A percentile compares a stretch with the other conserved stretches of the same genome.
phyloP scores from a whole-genome alignment of 2,329 filamentous ascomycete genomes.

The Colletotrichum sp. region DNA sequence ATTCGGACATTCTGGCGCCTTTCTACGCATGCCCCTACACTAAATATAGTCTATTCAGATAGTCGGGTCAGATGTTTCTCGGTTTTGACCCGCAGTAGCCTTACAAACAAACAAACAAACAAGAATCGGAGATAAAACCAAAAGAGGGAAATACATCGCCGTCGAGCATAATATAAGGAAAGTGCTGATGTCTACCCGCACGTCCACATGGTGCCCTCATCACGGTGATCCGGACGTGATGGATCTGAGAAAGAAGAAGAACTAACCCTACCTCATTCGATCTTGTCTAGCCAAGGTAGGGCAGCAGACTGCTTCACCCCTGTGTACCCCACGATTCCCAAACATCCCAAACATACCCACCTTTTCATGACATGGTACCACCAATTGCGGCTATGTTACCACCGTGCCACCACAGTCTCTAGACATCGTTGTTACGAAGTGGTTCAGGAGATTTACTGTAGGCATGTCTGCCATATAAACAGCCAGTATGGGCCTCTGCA shows the following conservation, averaged over 20 bases:
- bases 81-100: not conserved
- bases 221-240: not conserved
- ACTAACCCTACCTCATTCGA: not conserved
- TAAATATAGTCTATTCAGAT: not conserved
- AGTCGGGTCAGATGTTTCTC: not conserved
- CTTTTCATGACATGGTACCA: not conserved
- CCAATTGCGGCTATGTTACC: not conserved
- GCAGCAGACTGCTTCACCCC: not conserved
- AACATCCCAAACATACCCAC: not conserved
- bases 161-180: not conserved
- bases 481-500: not conserved
- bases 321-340: not conserved
- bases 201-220: not conserved
- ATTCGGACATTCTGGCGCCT: not conserved
- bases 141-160: not conserved
- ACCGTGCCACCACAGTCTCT: not conserved
- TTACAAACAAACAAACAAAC: not conserved
- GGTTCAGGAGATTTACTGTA: not conserved
- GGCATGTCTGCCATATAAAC: not conserved
- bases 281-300: not conserved
- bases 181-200: not conserved
- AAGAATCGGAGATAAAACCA: not conserved
- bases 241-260: not conserved
- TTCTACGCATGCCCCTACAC: not conserved
- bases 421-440: not conserved